Percentiles rank a stretch among this genome's conserved stretches.
phyloP scores from a whole-genome alignment of 768 basidiomycete species.

The Neoboletus magnificus region DNA sequence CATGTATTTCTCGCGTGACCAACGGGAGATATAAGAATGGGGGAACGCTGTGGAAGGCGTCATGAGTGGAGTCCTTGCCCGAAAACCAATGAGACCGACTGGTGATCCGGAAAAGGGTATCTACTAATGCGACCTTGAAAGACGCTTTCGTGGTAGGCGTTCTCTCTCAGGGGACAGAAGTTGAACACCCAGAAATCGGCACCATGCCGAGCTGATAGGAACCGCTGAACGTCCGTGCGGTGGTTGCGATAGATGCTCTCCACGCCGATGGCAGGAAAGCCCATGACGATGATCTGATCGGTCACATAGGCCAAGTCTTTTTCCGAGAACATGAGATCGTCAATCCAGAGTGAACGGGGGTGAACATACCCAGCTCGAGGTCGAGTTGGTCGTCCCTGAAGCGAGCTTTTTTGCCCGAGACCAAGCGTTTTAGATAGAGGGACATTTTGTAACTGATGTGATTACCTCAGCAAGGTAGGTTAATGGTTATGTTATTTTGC shows the following conservation, averaged over 20 bases:
- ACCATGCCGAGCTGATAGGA: constrained; percentile 70
- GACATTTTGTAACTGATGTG: constrained; percentile 39
- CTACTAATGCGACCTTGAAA: constrained; percentile 77
- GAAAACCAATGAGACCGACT: constrained; percentile 66
- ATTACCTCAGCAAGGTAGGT: constrained; percentile 17
- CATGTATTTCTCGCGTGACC: constrained; percentile 66
- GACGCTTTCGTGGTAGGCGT: constrained; percentile 65
- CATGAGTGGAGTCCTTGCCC: background rate
- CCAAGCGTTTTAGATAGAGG: constrained; percentile 66
- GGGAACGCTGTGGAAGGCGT: constrained; percentile 53
- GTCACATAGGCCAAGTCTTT: constrained; percentile 68
- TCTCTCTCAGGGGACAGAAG: constrained; percentile 79
- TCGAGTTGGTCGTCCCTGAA: constrained; percentile 65
- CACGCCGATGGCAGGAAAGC: constrained; percentile 78
- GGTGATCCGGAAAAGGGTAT: constrained; percentile 90
- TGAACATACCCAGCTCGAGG: constrained; percentile 63
- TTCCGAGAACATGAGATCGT: background rate
- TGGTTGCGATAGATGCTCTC: constrained; percentile 80
- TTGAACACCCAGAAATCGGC: constrained; percentile 88
- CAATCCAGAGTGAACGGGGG: constrained; percentile 12
- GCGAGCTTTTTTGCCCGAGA: constrained; percentile 79
- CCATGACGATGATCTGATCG: constrained; percentile 74
- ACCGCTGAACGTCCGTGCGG: constrained; percentile 69
- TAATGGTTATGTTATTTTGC: background rate
- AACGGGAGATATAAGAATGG: constrained; percentile 73